These are phyloP conservation scores for Rubia occidens DNA, from an alignment of 305 asterid genomes.

Conservation along the genomic window DNA sequence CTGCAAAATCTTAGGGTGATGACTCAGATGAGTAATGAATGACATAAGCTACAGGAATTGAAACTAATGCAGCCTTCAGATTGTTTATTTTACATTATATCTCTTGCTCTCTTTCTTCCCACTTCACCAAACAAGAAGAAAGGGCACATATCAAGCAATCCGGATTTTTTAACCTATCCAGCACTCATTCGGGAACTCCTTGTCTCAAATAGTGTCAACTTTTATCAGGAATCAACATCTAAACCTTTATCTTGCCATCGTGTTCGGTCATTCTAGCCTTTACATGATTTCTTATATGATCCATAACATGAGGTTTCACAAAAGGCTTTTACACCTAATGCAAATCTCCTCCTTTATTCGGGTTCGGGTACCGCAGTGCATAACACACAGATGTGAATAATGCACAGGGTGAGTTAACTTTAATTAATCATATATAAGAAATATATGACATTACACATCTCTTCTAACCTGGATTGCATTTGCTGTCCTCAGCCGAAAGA, in stretches of 20 bases:
- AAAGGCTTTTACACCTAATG: neutral
- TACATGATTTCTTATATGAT: neutral
- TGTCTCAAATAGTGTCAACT: neutral
- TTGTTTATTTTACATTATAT: neutral
- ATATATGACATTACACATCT: neutral
- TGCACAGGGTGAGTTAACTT: neutral
- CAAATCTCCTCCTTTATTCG: neutral
- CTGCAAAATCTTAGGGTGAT: neutral
- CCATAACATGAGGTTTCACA: neutral
- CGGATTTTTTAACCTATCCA: neutral
- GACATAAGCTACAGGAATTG: neutral
- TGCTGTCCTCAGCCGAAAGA: conserved; percentile 69
- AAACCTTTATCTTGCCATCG: neutral
- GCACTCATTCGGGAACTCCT: neutral
- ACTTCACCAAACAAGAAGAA: neutral
- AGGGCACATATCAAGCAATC: neutral
- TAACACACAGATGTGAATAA: neutral
- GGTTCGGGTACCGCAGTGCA: neutral
- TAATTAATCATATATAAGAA: neutral
- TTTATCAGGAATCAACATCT: neutral
- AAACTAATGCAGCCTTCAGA: neutral
- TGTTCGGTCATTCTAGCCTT: neutral
- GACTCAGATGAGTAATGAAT: neutral
- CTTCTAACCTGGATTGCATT: conserved; percentile 60
- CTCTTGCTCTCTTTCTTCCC: neutral